A percentile compares a stretch with the other conserved stretches of the same genome.
These are phyloP conservation scores for Breynia disticha DNA, from an alignment of 441 rosid species.

Conservation along the genomic window DNA sequence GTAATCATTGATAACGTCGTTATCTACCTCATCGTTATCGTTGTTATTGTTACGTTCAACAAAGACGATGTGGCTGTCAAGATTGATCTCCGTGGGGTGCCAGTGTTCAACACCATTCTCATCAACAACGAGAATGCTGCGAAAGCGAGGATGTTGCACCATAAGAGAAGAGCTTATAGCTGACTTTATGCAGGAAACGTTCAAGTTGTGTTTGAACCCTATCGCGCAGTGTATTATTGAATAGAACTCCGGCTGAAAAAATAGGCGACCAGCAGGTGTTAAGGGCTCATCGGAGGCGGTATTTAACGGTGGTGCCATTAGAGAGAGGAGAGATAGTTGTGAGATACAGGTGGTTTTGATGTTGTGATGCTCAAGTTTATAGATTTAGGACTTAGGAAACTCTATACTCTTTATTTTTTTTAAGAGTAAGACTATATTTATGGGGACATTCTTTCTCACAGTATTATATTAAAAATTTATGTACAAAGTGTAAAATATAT, in stretches of 20 bases:
- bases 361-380: too few relatives aligned
- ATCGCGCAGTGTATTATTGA: slow-evolving; percentile 38
- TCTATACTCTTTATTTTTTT: background rate
- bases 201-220: slow-evolving; percentile 22
- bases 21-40: background rate
- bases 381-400: background rate
- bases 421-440: too few relatives aligned
- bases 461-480: too few relatives aligned
- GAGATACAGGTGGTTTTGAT: too few relatives aligned
- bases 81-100: slow-evolving; percentile 33
- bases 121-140: slow-evolving; percentile 44
- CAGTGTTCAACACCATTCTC: slow-evolving; percentile 34
- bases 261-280: slow-evolving; percentile 48
- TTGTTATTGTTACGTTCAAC: slow-evolving; percentile 1
- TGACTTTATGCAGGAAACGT: slow-evolving; percentile 23
- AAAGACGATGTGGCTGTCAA: slow-evolving; percentile 36
- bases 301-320: slow-evolving; percentile 19
- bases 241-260: slow-evolving; percentile 31
- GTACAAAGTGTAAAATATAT: too few relatives aligned
- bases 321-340: background rate
- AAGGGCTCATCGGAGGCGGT: slow-evolving; percentile 25
- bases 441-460: too few relatives aligned
- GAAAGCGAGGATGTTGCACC: slow-evolving; percentile 47
- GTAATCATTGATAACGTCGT: slow-evolving; percentile 25
- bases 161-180: slow-evolving; percentile 22